Base-by-base conservation (phyloP, 169 alveolate species). In the Plasmodium relictum region DNA sequence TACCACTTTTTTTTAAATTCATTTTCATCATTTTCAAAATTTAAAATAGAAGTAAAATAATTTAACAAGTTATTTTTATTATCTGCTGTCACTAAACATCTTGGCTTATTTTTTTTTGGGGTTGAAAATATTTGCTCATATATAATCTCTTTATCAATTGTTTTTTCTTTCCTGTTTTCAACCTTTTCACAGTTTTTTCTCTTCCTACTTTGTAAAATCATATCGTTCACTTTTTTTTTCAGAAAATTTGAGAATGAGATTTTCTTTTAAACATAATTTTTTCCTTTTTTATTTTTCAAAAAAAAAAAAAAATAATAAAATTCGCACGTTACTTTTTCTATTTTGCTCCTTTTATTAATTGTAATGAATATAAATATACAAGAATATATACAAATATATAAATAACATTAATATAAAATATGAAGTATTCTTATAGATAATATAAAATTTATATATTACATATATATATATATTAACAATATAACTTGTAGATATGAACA, bases 111-210 rank as follows among this genome's bases (percentile, higher is more conserved):
- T 41, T 83, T 66, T 52, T 45, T 83, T 3, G 91, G 91, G 9
- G 63, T 52, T 3, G 91, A 83, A 56, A 66, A 26, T 50, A 83
- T 83, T 8, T 83, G 91, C 16, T 83, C 91, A 62, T 83, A 83
- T 14, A 83, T 83, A 66, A 83, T 83, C 20, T 83, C 91, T 61
- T 44, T 66, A 52, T 83, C 91, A 50, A 37, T 24, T 12, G 5
- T 61, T 20, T 73, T 39, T 41, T 73, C 61, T 9, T 42, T 72
- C n/a, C 26, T 31, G 9, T 59, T 44, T 8, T 50, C 80, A 70
- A 10, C n/a, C 58, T 52, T 52, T 9, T 69, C 73, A 22, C 31
- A 16, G 59, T 44, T 10, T 74, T 44, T 39, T 41, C 59, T 26
- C n/a, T n/a, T 54, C 37, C 41, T 14, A 14, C 68, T 16, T 8